Evolutionary conservation across 805 yeast species (phyloP), one percentile per base, ranked within the genome.

Genomic region (Yarrowia sp.): DNA sequence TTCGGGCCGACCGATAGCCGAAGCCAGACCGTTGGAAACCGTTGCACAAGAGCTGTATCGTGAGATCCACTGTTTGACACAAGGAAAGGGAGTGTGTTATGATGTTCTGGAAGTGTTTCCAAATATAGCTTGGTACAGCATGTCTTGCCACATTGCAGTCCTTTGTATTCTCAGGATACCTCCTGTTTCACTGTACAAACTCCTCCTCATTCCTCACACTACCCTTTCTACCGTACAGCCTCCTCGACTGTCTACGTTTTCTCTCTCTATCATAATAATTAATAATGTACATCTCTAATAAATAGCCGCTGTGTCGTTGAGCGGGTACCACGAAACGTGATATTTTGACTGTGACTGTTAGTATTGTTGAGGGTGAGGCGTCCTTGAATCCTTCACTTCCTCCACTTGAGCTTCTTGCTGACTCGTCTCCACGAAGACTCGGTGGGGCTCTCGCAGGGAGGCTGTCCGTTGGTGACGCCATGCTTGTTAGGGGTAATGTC

Each of bases 281-380:
- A 45, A 45, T 59, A 59, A 59, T 59, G 52, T 59, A 59, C 65
- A 59, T 45, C 45, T 59, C 65, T 35, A 59, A 59, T 59, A 59
- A 59, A 59, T 59, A 59, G 42, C 50, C 52, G 45, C 53, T 26
- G 40, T 15, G 53, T 32, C 8, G 16, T 14, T 14, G 22, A 19
- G 49, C 26, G 49, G 49, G 22, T 5, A 32, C 43, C 50, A 42
- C 49, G 48, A 41, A 55, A 11, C 41, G 64, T 56, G 38, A 26
- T 56, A 10, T 42, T 56, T 40, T 48, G 40, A 9, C 36, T 26
- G 35, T 2, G 64, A 41, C 49, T 32, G 64, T 43, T 59, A 45
- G 65, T 59, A 42, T 35, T 32, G 59, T 53, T 10, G 56, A 2
- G 26, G 22, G n/a, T 15, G 48, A 14, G 2, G 41, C 19, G 19